A percentile compares a stretch with the other conserved stretches of the same genome.
These are phyloP conservation scores for Fusarium aywerte DNA, from an alignment of 2,329 filamentous ascomycete genomes.

Conservation along the genomic window DNA sequence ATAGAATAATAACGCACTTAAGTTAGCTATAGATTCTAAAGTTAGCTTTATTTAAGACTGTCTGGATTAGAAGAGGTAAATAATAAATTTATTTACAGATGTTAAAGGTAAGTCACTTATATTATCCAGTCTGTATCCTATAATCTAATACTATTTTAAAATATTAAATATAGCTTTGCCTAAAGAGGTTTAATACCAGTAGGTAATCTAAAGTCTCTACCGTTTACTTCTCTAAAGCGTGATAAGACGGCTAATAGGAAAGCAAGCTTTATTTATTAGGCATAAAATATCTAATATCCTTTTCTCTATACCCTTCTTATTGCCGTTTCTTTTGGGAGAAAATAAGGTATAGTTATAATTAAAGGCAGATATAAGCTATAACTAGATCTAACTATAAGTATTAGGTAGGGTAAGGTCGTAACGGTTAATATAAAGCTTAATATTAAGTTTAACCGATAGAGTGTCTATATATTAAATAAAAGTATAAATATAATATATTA, in stretches of 20 bases:
- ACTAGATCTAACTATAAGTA: background rate
- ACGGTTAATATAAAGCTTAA: background rate
- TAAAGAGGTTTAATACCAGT: background rate
- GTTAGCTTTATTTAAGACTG: background rate
- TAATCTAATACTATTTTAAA: background rate
- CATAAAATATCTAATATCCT: background rate
- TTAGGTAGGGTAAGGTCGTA: background rate
- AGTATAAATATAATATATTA: too few species aligned
- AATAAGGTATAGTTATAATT: background rate
- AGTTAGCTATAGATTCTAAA: background rate
- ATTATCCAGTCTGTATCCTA: background rate
- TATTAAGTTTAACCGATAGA: too few species aligned
- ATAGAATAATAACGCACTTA: too few species aligned
- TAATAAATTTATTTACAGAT: background rate
- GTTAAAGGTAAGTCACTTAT: background rate
- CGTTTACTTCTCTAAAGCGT: background rate
- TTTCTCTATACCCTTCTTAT: background rate
- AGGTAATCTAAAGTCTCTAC: background rate
- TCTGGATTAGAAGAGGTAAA: background rate
- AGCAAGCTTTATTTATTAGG: background rate
- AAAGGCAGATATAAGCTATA: background rate
- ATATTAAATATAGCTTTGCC: slow-evolving; percentile 1
- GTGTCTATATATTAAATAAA: too few species aligned
- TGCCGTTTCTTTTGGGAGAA: background rate
- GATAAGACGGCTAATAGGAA: background rate